Percentiles rank a stretch among this genome's conserved stretches.
phyloP scores from a whole-genome alignment of 2,329 filamentous ascomycete genomes.

The Clarireedia homoeocarpa region DNA sequence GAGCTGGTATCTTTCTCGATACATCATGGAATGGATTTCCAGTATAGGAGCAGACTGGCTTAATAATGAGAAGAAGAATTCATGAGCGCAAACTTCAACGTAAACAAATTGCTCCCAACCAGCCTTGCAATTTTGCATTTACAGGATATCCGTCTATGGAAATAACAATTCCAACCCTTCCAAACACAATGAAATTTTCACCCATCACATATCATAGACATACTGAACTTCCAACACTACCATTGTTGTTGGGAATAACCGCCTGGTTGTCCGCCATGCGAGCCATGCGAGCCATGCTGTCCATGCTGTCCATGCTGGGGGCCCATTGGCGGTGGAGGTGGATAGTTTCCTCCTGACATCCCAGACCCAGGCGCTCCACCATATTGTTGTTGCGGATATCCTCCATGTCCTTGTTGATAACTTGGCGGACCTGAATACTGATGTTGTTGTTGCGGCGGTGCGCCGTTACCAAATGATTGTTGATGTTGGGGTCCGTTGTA shows the following conservation, averaged over 20 bases:
- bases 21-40: conserved; percentile 21
- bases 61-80: conserved; percentile 15
- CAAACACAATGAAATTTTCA: background rate
- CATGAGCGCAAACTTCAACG: conserved; percentile 1
- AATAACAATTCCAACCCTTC: background rate
- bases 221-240: background rate
- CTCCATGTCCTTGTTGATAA: conserved; percentile 9
- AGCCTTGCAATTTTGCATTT: conserved; percentile 1
- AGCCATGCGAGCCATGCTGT: too few relatives aligned
- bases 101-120: background rate
- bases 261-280: conserved; percentile 7
- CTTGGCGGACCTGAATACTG: conserved; percentile 15
- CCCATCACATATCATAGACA: background rate
- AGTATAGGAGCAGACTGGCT: conserved; percentile 7
- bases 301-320: conserved; percentile 10
- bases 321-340: conserved; percentile 5
- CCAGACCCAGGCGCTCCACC: background rate
- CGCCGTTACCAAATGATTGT: background rate
- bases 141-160: conserved; percentile 4
- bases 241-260: conserved; percentile 6
- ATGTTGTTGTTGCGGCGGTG: conserved; percentile 11
- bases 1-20: conserved; percentile 25
- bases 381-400: conserved; percentile 9
- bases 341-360: conserved; percentile 1
- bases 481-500: conserved; percentile 17